Conservation (phyloP, 495 filamentous ascomycete species). For the Peziza echinospora region DNA sequence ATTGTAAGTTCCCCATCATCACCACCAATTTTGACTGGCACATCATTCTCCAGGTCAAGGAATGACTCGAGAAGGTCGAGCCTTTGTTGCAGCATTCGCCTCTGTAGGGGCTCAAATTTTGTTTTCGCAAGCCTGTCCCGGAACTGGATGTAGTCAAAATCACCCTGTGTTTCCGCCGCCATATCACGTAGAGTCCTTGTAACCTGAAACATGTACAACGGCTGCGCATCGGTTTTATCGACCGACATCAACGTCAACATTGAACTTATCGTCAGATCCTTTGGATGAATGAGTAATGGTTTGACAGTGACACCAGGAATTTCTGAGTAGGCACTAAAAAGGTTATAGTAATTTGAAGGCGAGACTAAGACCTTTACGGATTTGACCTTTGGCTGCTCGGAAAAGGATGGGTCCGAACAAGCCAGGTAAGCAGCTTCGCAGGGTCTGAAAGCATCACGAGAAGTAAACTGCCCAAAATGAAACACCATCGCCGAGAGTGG, state of each 20-base stretch:
- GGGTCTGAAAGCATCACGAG: constrained; percentile 8
- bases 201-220: constrained; percentile 14
- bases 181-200: constrained; percentile 13
- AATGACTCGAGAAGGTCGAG: constrained; percentile 14
- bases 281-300: constrained; percentile 5
- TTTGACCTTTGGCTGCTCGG: not conserved
- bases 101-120: constrained; percentile 1
- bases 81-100: constrained; percentile 8
- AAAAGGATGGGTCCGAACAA: constrained; percentile 6
- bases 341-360: constrained; percentile 13
- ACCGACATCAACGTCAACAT: constrained; percentile 17
- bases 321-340: constrained; percentile 5
- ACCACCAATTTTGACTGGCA: too few relatives aligned
- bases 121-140: not conserved
- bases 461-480: constrained; percentile 10
- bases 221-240: not conserved
- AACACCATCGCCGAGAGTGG: constrained; percentile 13
- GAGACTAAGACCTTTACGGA: constrained; percentile 16
- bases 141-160: constrained; percentile 9
- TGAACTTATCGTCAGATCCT: constrained; percentile 4
- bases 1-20: constrained; percentile 32
- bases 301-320: constrained; percentile 12
- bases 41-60: constrained; percentile 4
- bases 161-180: constrained; percentile 2
- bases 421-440: constrained; percentile 15